Evolutionary conservation across 2,329 filamentous ascomycete species (phyloP).

Genomic region (Fusarium sp.): DNA sequence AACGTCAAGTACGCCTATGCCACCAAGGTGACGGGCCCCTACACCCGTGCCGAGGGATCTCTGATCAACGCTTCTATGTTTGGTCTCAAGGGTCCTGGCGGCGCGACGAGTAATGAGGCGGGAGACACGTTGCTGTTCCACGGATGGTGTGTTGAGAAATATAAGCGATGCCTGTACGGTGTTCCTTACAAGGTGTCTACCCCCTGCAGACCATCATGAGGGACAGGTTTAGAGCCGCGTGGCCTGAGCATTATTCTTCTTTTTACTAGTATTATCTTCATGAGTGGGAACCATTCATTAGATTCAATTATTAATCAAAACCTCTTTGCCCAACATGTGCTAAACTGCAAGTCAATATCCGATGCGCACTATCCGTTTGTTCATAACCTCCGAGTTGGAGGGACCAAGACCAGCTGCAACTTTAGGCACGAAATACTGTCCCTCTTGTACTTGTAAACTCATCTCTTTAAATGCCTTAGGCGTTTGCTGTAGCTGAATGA

Average conservation of each 20-base stretch:
- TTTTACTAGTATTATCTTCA: not conserved
- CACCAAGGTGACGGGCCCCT: slow-evolving; percentile 1
- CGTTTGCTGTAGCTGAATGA: not conserved
- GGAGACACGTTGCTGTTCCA: slow-evolving; percentile 16
- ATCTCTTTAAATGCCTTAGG: not conserved
- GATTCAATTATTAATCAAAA: not conserved
- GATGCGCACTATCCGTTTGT: not conserved
- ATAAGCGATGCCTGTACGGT: slow-evolving; percentile 9
- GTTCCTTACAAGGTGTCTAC: slow-evolving; percentile 3
- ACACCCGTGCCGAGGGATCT: slow-evolving; percentile 7
- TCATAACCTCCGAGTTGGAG: not conserved
- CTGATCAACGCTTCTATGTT: slow-evolving; percentile 13
- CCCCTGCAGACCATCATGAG: not conserved
- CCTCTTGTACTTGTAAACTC: not conserved
- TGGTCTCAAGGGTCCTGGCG: slow-evolving; percentile 17
- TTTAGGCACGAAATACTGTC: not conserved
- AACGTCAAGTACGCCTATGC: slow-evolving; percentile 22
- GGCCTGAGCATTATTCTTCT: not conserved
- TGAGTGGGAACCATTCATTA: not conserved
- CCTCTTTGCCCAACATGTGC: not conserved
- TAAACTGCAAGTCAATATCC: not conserved
- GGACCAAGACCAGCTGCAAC: not conserved
- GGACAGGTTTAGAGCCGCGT: too few species aligned
- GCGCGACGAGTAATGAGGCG: slow-evolving; percentile 17
- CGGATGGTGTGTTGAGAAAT: slow-evolving; percentile 13